phyloP scores from a whole-genome alignment of 2,329 filamentous ascomycete species.

The Plenodomus biglobosus region DNA sequence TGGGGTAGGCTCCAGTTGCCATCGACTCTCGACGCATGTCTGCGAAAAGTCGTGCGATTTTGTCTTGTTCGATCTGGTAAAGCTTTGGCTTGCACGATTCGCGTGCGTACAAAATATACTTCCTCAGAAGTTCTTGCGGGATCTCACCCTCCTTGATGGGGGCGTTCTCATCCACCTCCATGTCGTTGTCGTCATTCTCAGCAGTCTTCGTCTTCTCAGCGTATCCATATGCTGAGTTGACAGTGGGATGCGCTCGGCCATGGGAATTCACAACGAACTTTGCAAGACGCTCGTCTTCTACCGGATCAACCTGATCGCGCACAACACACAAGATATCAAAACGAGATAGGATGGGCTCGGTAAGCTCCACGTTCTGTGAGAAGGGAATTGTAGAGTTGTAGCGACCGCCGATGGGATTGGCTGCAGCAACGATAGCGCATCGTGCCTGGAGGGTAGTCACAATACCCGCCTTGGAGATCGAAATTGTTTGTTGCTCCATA shows the following conservation, averaged over 20 bases:
- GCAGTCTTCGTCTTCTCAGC: slow-evolving; percentile 26
- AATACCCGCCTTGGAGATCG: slow-evolving; percentile 97
- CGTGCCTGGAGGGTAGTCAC: slow-evolving; percentile 95
- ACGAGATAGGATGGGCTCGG: slow-evolving; percentile 94
- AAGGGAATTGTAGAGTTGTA: slow-evolving; percentile 98
- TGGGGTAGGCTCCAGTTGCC: slow-evolving; percentile 94
- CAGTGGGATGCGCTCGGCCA: slow-evolving; percentile 77
- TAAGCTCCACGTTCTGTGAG: slow-evolving; percentile 93
- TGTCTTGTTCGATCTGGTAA: slow-evolving; percentile 97
- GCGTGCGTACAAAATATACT: slow-evolving; percentile 94
- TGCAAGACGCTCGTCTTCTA: slow-evolving; percentile 88
- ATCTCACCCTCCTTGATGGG: slow-evolving; percentile 70
- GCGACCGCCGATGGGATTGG: slow-evolving; percentile 92
- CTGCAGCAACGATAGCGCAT: slow-evolving; percentile 93
- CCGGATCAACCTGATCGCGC: slow-evolving; percentile 88
- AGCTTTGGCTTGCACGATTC: slow-evolving; percentile 89
- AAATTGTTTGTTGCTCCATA: slow-evolving; percentile 99
- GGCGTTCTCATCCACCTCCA: slow-evolving; percentile 53
- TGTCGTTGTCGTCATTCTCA: slow-evolving; percentile 47
- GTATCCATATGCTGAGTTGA: slow-evolving; percentile 41
- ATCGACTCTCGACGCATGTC: slow-evolving; percentile 94
- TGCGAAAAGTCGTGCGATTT: slow-evolving; percentile 88
- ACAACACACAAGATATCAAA: slow-evolving; percentile 98
- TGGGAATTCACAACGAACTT: slow-evolving; percentile 95
- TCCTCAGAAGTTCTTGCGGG: slow-evolving; percentile 84